A percentile compares a stretch with the other conserved stretches of the same genome.
These are phyloP conservation scores for Albugo candida DNA, from an alignment of 352 stramenopile species.

Conservation along the genomic window DNA sequence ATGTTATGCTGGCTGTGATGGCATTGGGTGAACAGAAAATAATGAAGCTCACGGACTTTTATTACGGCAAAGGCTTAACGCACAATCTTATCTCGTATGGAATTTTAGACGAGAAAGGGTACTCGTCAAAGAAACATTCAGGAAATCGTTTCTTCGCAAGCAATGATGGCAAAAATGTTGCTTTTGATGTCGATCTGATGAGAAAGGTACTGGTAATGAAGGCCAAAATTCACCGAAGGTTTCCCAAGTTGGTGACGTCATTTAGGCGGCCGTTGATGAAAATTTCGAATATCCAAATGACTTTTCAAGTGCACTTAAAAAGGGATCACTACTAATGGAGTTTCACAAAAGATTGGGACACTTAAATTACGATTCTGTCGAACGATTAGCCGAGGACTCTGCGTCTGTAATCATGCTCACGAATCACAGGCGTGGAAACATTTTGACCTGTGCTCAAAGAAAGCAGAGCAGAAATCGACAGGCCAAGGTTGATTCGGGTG, in stretches of 20 bases:
- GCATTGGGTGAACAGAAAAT: neutral
- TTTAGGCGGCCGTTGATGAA: neutral
- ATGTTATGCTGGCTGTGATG: neutral
- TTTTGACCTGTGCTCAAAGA: constrained; percentile 4
- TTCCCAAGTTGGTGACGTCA: neutral
- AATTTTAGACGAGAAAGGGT: neutral
- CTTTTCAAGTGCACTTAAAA: neutral
- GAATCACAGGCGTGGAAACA: constrained; percentile 1
- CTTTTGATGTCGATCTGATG: neutral
- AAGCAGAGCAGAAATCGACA: constrained; percentile 6
- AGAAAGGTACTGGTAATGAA: neutral
- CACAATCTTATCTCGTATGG: neutral
- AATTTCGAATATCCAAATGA: no score
- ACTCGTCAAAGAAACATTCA: neutral
- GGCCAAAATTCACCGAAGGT: neutral
- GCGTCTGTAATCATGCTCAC: neutral
- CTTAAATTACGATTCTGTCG: constrained; percentile 4
- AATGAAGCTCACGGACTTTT: neutral
- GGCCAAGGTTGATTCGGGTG: neutral
- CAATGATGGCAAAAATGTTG: neutral
- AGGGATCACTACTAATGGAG: neutral
- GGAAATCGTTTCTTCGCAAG: neutral
- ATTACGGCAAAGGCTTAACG: neutral
- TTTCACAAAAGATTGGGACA: constrained; percentile 6
- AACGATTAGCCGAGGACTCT: constrained; percentile 1